phyloP scores from a whole-genome alignment of 805 yeast species.

The Wickerhamomyces ciferrii region DNA sequence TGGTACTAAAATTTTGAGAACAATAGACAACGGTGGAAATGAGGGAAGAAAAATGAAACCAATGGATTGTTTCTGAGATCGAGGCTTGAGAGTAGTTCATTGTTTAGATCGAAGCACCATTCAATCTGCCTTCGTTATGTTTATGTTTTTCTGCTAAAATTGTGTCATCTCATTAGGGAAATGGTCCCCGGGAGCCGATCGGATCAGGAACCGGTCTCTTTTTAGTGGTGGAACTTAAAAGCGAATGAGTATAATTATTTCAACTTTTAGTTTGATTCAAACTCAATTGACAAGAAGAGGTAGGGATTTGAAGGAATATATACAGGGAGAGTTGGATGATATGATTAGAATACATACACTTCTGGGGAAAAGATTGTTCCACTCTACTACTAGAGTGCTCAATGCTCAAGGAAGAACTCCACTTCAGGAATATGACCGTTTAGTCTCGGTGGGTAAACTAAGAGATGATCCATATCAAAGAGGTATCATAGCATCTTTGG shows the following conservation, averaged over 20 bases:
- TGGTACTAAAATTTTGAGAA: not conserved
- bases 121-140: too few relatives aligned
- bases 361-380: constrained; percentile 5
- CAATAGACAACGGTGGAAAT: too few relatives aligned
- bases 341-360: not conserved
- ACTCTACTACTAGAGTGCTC: constrained; percentile 3
- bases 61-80: too few relatives aligned
- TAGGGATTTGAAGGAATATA: not conserved
- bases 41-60: too few relatives aligned
- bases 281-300: too few relatives aligned
- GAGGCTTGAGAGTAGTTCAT: too few relatives aligned
- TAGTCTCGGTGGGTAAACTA: constrained; percentile 44
- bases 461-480: constrained; percentile 81
- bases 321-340: not conserved
- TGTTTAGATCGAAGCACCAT: too few relatives aligned
- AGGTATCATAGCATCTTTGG: constrained; percentile 57
- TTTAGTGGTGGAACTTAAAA: not conserved
- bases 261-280: too few relatives aligned
- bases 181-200: not conserved
- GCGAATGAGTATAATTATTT: too few relatives aligned
- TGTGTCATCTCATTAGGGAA: not conserved
- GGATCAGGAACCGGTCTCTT: not conserved
- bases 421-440: constrained; percentile 42
- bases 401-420: constrained; percentile 31
- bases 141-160: not conserved